phyloP scores from a whole-genome alignment of 805 yeast species.

The Sporopachydermia lactativora region DNA sequence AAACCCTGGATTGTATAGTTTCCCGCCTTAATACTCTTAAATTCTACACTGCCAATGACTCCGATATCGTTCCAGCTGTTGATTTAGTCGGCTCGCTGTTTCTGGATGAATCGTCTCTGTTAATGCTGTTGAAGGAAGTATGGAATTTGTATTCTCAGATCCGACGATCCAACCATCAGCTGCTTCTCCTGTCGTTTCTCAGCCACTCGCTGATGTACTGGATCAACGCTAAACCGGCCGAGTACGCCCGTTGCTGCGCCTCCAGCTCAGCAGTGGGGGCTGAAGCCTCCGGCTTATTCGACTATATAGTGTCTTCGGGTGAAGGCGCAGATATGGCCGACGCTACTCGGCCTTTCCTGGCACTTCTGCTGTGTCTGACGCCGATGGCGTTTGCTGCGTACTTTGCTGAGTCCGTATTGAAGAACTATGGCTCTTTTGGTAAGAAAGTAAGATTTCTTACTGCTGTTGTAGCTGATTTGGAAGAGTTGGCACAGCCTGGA shows the following conservation, averaged over 20 bases:
- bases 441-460: slow-evolving; percentile 3
- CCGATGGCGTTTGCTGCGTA: slow-evolving; percentile 7
- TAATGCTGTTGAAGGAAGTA: slow-evolving; percentile 25
- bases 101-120: slow-evolving; percentile 24
- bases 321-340: slow-evolving; percentile 5
- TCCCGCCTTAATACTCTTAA: slow-evolving; percentile 17
- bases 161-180: slow-evolving; percentile 31
- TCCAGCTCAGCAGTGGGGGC: slow-evolving; percentile 6
- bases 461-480: neutral
- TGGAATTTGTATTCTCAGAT: slow-evolving; percentile 22
- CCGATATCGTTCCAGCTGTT: slow-evolving; percentile 26
- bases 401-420: slow-evolving; percentile 6
- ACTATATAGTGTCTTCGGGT: slow-evolving; percentile 4
- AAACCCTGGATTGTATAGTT: slow-evolving; percentile 24
- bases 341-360: slow-evolving; percentile 8
- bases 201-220: slow-evolving; percentile 33
- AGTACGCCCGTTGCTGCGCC: slow-evolving; percentile 19
- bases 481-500: no score
- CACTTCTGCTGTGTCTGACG: slow-evolving; percentile 9
- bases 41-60: slow-evolving; percentile 22
- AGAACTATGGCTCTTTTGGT: slow-evolving; percentile 7
- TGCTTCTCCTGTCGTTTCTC: slow-evolving; percentile 29
- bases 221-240: slow-evolving; percentile 34
- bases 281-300: slow-evolving; percentile 8
- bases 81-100: slow-evolving; percentile 32